Conservation (phyloP, 2,329 filamentous ascomycete genomes). For the Incumbomyces lentus region DNA sequence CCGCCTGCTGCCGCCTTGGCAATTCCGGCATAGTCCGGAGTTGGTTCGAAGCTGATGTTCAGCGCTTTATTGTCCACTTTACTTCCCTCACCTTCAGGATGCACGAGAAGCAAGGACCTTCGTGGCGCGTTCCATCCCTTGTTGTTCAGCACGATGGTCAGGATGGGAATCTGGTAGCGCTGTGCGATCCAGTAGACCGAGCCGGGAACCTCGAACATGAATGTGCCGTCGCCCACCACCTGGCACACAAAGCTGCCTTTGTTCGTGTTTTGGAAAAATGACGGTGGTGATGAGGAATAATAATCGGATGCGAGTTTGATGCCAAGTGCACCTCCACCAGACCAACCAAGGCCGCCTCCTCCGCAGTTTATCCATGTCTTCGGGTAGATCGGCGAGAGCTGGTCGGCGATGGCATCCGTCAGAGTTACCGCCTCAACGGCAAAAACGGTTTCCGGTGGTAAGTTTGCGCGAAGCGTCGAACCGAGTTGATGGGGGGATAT, state of each 20-base stretch:
- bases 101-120: slow-evolving; percentile 51
- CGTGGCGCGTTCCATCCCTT: slow-evolving; percentile 61
- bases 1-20: slow-evolving; percentile 56
- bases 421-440: slow-evolving; percentile 71
- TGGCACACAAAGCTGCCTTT: slow-evolving; percentile 53
- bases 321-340: slow-evolving; percentile 62
- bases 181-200: slow-evolving; percentile 60
- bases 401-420: slow-evolving; percentile 56
- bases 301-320: slow-evolving; percentile 60
- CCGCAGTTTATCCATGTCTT: slow-evolving; percentile 74
- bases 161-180: slow-evolving; percentile 54
- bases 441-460: slow-evolving; percentile 59
- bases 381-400: slow-evolving; percentile 56
- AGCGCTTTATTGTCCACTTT: slow-evolving; percentile 53
- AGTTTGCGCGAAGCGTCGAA: slow-evolving; percentile 44
- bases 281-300: slow-evolving; percentile 19
- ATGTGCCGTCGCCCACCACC: slow-evolving; percentile 59
- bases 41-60: slow-evolving; percentile 56
- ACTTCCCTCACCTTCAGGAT: slow-evolving; percentile 52
- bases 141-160: slow-evolving; percentile 60
- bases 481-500: slow-evolving; percentile 52
- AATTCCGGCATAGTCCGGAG: slow-evolving; percentile 58
- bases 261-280: slow-evolving; percentile 20
- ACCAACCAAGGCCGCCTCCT: slow-evolving; percentile 71
- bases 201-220: slow-evolving; percentile 54